Evolutionary conservation across 768 basidiomycete genomes (phyloP).

Genomic region (Leccinum variicolor): DNA sequence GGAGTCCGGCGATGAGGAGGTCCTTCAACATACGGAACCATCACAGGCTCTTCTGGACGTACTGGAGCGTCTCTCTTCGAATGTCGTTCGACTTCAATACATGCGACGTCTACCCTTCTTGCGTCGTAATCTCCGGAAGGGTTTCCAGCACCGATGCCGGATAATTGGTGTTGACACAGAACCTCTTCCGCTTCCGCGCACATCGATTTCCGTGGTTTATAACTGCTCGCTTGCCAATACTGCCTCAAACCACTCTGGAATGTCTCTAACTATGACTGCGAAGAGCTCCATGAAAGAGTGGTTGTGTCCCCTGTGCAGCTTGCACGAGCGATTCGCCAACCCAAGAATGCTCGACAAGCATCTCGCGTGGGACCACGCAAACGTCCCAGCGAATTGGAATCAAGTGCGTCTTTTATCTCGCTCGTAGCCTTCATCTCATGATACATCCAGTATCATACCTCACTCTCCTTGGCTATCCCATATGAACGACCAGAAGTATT

Average conservation of each 20-base stretch:
- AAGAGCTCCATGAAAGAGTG: constrained; percentile 34
- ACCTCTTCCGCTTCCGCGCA: constrained; percentile 15
- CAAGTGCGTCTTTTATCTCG: constrained; percentile 14
- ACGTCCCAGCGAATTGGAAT: constrained; percentile 39
- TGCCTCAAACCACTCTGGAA: constrained; percentile 9
- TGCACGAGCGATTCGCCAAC: constrained; percentile 42
- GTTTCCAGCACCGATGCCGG: constrained; percentile 46
- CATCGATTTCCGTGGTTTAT: constrained; percentile 26
- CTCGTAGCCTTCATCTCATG: background rate
- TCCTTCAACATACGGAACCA: constrained; percentile 19
- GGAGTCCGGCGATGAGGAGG: constrained; percentile 7
- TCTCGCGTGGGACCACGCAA: constrained; percentile 46
- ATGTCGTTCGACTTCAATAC: constrained; percentile 36
- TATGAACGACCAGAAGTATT: background rate
- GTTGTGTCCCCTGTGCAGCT: constrained; percentile 54
- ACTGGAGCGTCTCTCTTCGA: constrained; percentile 31
- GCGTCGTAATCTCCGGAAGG: constrained; percentile 45
- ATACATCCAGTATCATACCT: constrained; percentile 10
- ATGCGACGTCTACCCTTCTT: constrained; percentile 53
- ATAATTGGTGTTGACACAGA: constrained; percentile 34
- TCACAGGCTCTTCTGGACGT: constrained; percentile 34
- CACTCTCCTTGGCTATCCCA: constrained; percentile 17
- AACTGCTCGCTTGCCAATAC: constrained; percentile 8
- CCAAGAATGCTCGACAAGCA: constrained; percentile 46
- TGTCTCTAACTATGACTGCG: constrained; percentile 4